Evolutionary conservation across 1,284 basidiomycete genomes (phyloP), one percentile per base, ranked within the genome.

Genomic region (Cutaneotrichosporon spelunceum): DNA sequence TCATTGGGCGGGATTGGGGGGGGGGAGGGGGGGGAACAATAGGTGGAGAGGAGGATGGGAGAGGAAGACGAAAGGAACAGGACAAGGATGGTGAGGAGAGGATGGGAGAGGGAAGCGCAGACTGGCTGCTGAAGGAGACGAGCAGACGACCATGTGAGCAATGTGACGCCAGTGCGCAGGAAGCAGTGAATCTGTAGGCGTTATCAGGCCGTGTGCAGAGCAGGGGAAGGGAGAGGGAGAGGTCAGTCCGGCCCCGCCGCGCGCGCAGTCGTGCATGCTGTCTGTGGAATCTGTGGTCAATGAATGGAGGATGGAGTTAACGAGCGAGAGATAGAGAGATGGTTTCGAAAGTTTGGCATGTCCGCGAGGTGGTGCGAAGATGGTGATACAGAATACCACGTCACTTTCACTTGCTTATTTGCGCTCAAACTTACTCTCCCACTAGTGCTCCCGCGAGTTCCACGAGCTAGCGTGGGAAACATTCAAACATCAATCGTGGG

Each of bases 1-100:
- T 67, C 65, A 67, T 58, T 27, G 65, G 65, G 60, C 21, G 24
- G 54, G 33, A 24, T 16, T 9, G 44, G 29, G 21, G 13, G 16
- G n/a, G n/a, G n/a, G n/a, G n/a, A n/a, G n/a, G n/a, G n/a, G n/a
- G n/a, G n/a, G n/a, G n/a, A n/a, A n/a, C n/a, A n/a, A n/a, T n/a
- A n/a, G n/a, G 29, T 19, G 53, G 48, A 42, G 29, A 30, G 54
- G 55, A 44, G 13, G 24, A 36, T 29, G 44, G 33, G 34, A 49
- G 36, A 23, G n/a, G 52, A 26, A 34, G 29, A 34, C n/a, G 49
- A 23, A 44, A 8, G 50, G 33, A 33, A 33, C 4, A 9, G 7
- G 44, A 26, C 4, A 21, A 4, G 24, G 14, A 24, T 11, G 1
- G 27, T 2, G 53, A 56, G 45, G n/a, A 42, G 23, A 27, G 39